These are phyloP conservation scores for Calonectria pteridis DNA, from an alignment of 2,329 filamentous ascomycete species.

Conservation along the genomic window DNA sequence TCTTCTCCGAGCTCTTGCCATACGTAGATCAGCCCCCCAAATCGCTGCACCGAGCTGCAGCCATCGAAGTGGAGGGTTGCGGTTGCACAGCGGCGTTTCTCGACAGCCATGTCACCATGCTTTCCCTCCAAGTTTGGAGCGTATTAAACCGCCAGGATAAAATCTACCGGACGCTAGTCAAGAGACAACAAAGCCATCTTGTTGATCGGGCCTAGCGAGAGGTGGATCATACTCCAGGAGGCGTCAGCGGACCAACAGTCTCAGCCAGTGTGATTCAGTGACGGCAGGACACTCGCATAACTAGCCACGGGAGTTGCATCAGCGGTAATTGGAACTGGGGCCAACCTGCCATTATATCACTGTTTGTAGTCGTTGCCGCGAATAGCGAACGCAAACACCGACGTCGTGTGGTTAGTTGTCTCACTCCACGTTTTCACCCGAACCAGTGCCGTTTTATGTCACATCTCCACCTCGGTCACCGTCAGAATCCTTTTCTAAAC, in stretches of 20 bases:
- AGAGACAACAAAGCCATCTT: background rate
- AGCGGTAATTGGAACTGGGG: slow-evolving; percentile 1
- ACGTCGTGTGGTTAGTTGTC: background rate
- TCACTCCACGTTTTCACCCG: slow-evolving; percentile 5
- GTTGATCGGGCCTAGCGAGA: background rate
- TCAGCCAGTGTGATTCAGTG: slow-evolving; percentile 11
- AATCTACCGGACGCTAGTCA: background rate
- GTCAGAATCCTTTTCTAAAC: background rate
- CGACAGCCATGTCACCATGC: slow-evolving; percentile 20
- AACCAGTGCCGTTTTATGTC: slow-evolving; percentile 3
- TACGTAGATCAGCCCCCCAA: slow-evolving; percentile 6
- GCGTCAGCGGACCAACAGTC: slow-evolving; percentile 14
- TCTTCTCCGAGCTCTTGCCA: slow-evolving; percentile 9
- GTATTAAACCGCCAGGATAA: background rate
- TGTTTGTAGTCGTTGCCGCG: slow-evolving; percentile 25
- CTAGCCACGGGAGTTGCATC: slow-evolving; percentile 5
- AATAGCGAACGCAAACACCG: slow-evolving; percentile 14
- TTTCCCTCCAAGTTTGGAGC: background rate
- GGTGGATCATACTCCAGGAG: slow-evolving; percentile 21
- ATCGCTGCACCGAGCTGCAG: slow-evolving; percentile 7
- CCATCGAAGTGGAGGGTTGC: slow-evolving; percentile 1
- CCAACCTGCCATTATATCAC: slow-evolving; percentile 8
- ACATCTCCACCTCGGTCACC: slow-evolving; percentile 16
- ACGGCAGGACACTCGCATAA: slow-evolving; percentile 15
- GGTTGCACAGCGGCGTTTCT: slow-evolving; percentile 19